phyloP scores from a whole-genome alignment of 148 eudicot species.

The Tetragonia tetragonoides region DNA sequence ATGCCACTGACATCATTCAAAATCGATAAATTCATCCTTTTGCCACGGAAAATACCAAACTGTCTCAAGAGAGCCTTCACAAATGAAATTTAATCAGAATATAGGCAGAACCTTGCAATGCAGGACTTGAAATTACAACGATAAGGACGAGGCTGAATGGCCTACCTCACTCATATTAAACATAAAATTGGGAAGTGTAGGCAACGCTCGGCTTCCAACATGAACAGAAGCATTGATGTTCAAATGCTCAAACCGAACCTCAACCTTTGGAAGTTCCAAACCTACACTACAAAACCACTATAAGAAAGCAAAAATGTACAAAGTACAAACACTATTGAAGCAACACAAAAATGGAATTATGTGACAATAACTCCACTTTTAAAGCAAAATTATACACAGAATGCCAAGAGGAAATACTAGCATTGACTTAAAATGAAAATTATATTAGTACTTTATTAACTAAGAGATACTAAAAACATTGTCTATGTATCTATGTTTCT shows the following conservation, averaged over 20 bases:
- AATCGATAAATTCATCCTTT: constrained; percentile 54
- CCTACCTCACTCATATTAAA: constrained; percentile 78
- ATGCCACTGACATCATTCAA: constrained; percentile 76
- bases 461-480: neutral
- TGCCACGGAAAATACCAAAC: constrained; percentile 51
- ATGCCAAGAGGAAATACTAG: too few relatives aligned
- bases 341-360: neutral
- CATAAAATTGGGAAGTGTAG: constrained; percentile 78
- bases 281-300: constrained; percentile 57
- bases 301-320: constrained; percentile 17
- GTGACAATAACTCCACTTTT: neutral
- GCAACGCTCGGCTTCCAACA: constrained; percentile 92
- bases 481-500: neutral
- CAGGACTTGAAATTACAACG: neutral
- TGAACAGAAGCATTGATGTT: constrained; percentile 72
- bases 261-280: constrained; percentile 80
- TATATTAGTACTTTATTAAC: too few relatives aligned
- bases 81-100: constrained; percentile 22
- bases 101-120: constrained; percentile 6
- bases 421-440: too few relatives aligned
- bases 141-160: neutral
- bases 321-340: neutral
- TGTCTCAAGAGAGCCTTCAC: constrained; percentile 60
- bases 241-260: constrained; percentile 77
- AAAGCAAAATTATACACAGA: too few relatives aligned